These are phyloP conservation scores for Aspergillus haitiensis DNA, from an alignment of 495 filamentous ascomycete genomes.

Conservation along the genomic window DNA sequence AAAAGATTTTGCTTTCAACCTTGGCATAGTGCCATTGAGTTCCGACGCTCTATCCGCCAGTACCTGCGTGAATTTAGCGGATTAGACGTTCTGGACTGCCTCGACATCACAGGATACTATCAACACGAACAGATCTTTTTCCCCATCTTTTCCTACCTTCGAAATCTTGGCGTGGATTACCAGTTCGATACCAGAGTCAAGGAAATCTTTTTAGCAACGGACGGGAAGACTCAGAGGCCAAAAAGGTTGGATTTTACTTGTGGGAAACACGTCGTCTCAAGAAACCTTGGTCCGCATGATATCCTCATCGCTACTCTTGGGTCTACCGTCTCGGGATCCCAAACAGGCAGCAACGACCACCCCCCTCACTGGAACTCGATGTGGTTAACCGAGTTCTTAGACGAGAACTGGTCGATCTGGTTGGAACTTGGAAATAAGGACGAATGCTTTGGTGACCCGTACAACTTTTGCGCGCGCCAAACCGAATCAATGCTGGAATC, in stretches of 20 bases:
- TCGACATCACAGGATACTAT: slow-evolving; percentile 8
- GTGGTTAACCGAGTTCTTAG: not conserved
- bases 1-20: slow-evolving; percentile 6
- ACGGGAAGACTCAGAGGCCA: no score
- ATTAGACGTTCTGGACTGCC: not conserved
- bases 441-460: not conserved
- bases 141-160: slow-evolving; percentile 6
- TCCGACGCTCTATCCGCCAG: slow-evolving; percentile 5
- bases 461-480: slow-evolving; percentile 1
- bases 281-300: not conserved
- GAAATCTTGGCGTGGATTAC: slow-evolving; percentile 4
- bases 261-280: not conserved
- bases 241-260: no score
- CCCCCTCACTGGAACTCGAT: not conserved
- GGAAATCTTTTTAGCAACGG: not conserved
- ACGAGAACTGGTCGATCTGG: slow-evolving; percentile 11
- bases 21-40: slow-evolving; percentile 6
- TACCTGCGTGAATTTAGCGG: not conserved
- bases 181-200: not conserved
- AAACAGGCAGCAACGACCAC: not conserved
- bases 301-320: slow-evolving; percentile 4
- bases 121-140: slow-evolving; percentile 4
- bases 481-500: slow-evolving; percentile 5
- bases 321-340: slow-evolving; percentile 3
- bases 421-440: not conserved